Evolutionary conservation across 129 eudicot species (phyloP).

Genomic region (Ambrosia artemisiifolia): DNA sequence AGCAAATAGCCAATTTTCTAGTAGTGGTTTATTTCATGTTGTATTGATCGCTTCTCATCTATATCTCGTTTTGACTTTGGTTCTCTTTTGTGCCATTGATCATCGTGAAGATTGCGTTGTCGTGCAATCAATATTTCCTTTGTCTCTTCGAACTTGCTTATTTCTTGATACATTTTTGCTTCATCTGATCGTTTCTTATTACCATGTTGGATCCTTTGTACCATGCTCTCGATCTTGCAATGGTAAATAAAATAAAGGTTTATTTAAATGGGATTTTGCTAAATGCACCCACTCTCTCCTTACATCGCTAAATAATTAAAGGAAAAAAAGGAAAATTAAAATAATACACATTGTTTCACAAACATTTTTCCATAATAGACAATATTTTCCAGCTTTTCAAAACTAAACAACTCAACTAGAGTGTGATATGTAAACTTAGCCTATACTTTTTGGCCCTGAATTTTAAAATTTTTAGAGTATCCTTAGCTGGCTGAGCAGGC

Average conservation of each 20-base stretch:
- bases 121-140: neutral
- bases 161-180: slow-evolving; percentile 8
- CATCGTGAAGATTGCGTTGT: neutral
- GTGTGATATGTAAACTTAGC: no score
- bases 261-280: neutral
- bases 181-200: slow-evolving; percentile 6
- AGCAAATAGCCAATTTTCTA: no score
- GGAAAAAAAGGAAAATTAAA: no score
- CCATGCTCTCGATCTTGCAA: slow-evolving; percentile 12
- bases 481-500: no score
- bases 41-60: slow-evolving; percentile 1
- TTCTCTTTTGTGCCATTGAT: neutral
- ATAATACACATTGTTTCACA: no score
- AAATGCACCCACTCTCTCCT: neutral
- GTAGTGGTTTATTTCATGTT: no score
- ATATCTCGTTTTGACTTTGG: neutral
- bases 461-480: no score
- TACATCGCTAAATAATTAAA: no score
- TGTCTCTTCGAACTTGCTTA: neutral
- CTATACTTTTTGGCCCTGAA: no score
- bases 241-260: neutral
- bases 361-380: no score
- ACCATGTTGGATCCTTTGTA: slow-evolving; percentile 20
- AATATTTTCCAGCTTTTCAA: no score
- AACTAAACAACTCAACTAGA: no score